These are phyloP conservation scores for Sugiyamaella marilandica DNA, from an alignment of 805 yeast species.

Conservation along the genomic window DNA sequence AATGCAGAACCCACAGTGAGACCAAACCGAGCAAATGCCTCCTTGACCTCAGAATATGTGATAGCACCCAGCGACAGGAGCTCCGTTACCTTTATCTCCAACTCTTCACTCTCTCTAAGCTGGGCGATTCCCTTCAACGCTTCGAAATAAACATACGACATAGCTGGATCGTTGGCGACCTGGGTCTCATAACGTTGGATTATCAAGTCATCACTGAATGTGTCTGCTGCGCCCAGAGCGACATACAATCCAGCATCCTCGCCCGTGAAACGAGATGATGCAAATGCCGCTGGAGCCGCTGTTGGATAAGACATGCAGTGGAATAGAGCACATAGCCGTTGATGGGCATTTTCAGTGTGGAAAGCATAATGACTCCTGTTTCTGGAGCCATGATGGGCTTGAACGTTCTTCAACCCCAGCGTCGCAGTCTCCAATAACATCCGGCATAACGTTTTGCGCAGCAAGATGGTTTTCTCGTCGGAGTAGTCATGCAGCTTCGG, in stretches of 20 bases:
- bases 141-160: conserved; percentile 52
- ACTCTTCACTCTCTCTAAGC: conserved; percentile 42
- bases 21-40: conserved; percentile 38
- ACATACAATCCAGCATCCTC: conserved; percentile 35
- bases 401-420: conserved; percentile 6
- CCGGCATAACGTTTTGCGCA: conserved; percentile 16
- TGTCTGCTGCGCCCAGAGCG: conserved; percentile 44
- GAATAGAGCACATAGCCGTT: conserved; percentile 5
- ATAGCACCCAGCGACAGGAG: conserved; percentile 48
- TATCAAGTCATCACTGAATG: conserved; percentile 46
- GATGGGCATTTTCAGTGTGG: conserved; percentile 11
- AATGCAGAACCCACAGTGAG: conserved; percentile 19
- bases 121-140: conserved; percentile 49
- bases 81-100: conserved; percentile 43
- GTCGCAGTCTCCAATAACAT: conserved; percentile 18
- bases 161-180: conserved; percentile 39
- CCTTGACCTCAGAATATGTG: conserved; percentile 45
- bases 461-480: conserved; percentile 13
- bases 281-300: conserved; percentile 3
- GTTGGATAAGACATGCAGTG: conserved; percentile 8
- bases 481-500: conserved; percentile 21
- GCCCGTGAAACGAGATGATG: conserved; percentile 10
- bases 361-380: conserved; percentile 1
- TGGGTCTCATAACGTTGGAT: conserved; percentile 44
- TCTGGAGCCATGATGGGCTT: neutral